A percentile compares a stretch with the other conserved stretches of the same genome.
Conservation (phyloP, 2,329 filamentous ascomycete genomes). For the Pseudogymnoascus sp. region DNA sequence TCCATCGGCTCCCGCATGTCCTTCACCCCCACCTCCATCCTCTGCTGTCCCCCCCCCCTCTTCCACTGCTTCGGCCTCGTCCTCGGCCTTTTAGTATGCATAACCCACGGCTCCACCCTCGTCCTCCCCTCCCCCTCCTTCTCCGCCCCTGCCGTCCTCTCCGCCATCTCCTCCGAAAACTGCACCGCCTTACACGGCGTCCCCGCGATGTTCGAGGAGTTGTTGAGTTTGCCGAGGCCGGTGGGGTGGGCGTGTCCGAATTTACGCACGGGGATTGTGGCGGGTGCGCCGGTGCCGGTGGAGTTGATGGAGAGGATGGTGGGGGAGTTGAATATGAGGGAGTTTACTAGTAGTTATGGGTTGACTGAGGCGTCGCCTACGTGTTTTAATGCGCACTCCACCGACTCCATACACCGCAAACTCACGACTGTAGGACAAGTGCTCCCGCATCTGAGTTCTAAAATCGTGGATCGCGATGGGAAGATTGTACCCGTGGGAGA, state of each 20-base stretch:
- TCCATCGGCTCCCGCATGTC: conserved; percentile 33
- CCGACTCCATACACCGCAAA: conserved; percentile 57
- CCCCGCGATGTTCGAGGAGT: conserved; percentile 56
- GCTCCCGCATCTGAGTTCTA: conserved; percentile 67
- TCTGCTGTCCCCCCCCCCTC: conserved; percentile 75
- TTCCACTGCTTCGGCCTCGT: conserved; percentile 85
- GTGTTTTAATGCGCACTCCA: conserved; percentile 70
- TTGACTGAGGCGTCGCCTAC: conserved; percentile 72
- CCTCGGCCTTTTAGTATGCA: conserved; percentile 60
- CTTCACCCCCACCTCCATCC: conserved; percentile 54
- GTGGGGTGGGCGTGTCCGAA: conserved; percentile 31
- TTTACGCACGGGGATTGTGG: conserved; percentile 69
- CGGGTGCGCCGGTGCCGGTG: conserved; percentile 66
- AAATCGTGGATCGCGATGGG: conserved; percentile 64
- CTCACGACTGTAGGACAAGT: conserved; percentile 67
- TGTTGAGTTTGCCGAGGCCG: conserved; percentile 21
- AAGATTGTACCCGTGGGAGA: conserved; percentile 58
- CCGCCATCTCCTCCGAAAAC: conserved; percentile 56
- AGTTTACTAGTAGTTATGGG: conserved; percentile 59
- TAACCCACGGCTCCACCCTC: conserved; percentile 69
- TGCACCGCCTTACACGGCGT: conserved; percentile 75
- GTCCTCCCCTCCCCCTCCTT: conserved; percentile 71
- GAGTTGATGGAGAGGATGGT: conserved; percentile 68
- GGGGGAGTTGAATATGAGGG: conserved; percentile 63
- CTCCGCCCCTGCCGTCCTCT: conserved; percentile 56